Percentiles rank a stretch among this genome's conserved stretches.
Conservation (phyloP, 2,329 filamentous ascomycete species). For the Aspergillus oerlinghausenensis region DNA sequence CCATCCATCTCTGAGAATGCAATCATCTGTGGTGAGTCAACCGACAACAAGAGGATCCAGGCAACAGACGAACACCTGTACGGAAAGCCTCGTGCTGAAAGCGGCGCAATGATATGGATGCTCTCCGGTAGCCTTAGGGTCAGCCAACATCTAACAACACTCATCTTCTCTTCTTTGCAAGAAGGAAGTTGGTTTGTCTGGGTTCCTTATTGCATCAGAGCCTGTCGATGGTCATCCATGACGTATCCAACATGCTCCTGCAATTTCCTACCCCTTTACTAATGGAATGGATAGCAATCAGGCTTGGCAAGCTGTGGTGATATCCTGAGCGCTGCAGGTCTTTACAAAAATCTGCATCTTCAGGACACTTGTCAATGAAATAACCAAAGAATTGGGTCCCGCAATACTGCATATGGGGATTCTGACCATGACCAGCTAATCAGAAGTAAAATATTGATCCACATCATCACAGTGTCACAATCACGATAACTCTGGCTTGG, state of each 20-base stretch:
- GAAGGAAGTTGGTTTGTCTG: too few species aligned
- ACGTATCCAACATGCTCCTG: too few species aligned
- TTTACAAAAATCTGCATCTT: too few species aligned
- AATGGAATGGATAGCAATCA: too few species aligned
- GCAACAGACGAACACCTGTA: not conserved
- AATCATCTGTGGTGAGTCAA: not conserved
- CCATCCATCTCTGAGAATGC: not conserved
- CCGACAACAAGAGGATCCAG: not conserved
- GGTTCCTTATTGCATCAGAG: too few species aligned
- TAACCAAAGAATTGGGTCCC: not conserved
- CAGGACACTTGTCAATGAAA: not conserved
- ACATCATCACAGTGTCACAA: not conserved
- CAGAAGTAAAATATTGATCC: not conserved
- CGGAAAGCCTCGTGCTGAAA: not conserved
- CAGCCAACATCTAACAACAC: too few species aligned
- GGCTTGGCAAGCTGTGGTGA: not conserved
- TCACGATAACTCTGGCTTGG: not conserved
- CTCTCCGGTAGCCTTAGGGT: too few species aligned
- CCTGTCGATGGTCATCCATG: too few species aligned
- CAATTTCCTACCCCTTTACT: too few species aligned
- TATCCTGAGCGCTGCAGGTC: not conserved
- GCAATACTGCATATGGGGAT: not conserved
- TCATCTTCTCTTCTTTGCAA: too few species aligned
- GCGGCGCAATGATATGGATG: not conserved
- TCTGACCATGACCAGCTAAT: not conserved